Base-by-base conservation (phyloP, 352 stramenopile species). In the Phytophthora idaei region DNA sequence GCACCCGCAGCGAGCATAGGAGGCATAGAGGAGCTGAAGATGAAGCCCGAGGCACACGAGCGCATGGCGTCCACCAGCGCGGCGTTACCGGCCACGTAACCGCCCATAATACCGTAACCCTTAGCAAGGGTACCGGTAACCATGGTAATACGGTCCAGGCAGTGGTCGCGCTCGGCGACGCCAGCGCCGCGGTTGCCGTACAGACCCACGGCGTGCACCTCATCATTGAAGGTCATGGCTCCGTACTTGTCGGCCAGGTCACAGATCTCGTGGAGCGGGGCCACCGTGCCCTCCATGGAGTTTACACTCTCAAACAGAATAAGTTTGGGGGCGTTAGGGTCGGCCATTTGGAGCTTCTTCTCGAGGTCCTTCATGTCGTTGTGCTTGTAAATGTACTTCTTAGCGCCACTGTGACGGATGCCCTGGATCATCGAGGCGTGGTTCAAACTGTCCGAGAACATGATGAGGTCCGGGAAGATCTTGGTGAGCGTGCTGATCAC, bases 181-280 rank as follows among this genome's bases (percentile, higher is more conserved):
- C 90, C 90, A 3, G 82, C 90, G 34, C 90, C 90, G 52, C 83
- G 80, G 77, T 95, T 86, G 47, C 90, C 90, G 66, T 97, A 97
- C 0, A 97, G 74, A 1, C 90, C 90, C 1, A 97, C 90, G 3
- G 90, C 90, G 70, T 97, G 90, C 44, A 97, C 90, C 58, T 97
- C 90, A 64, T 97, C 90, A 72, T 91, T 93, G 69, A 97, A 97
- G 14, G 90, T 97, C 86, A 97, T 96, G 42, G 90, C 90, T 36
- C 89, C 89, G 69, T 97, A 97, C 75, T 96, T 95, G 77, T 97
- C 89, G 0, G 90, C 92, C 14, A 94, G 56, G 73, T 92, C 83
- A 58, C 81, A 92, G 53, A 96, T 96, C 67, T 91, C 88, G 64
- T 94, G 81, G 28, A 96, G 77, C 10, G 88, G 88, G 2, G 88